Base-by-base conservation (phyloP, 2,329 filamentous ascomycete species). In the Botrytis elliptica region DNA sequence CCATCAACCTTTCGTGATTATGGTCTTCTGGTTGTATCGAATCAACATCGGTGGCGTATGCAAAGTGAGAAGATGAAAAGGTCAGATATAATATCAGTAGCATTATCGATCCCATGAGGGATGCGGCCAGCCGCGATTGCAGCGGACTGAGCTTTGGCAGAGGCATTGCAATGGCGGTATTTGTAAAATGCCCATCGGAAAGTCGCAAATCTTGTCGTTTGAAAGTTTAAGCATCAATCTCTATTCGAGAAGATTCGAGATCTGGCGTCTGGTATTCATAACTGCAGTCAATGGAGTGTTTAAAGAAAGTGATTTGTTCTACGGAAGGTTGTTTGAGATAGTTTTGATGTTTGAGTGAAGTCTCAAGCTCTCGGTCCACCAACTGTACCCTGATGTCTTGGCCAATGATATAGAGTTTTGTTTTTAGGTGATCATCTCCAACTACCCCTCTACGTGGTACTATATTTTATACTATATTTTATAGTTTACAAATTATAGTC, bases 111-210 rank as follows among this genome's bases (percentile, higher is more conserved):
- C 90, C 88, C 78, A 88, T 84, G 71, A 92, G 81, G 73, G 91
- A 92, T 79, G 90, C 89, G 80, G 88, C 88, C 79, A 93, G 88
- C 81, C 92, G 91, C 83, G 90, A 91, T 84, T 93, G 92, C 77
- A 93, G 84, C 79, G 88, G 89, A 81, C 88, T 90, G 82, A 91
- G 86, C 82, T 90, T 82, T 64, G 80, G 79, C 73, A 81, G 77
- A 74, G 78, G 80, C 81, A 81, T 81, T 72, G 52, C 71, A 55
- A 67, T 66, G 36, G 44, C 64, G 49, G 71, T 72, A 60, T 49
- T 42, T 25, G 64, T 42, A 62, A 40, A 57, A 72, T 72, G 63
- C 64, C 63, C 71, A 72, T 72, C 57, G 71, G 63, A 69, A 55
- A 60, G 64, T 72, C 63, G 40, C 36, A 10, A 57, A 55, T 49